Evolutionary conservation across 1,284 basidiomycete genomes (phyloP).

Genomic region (Trametes versicolor): DNA sequence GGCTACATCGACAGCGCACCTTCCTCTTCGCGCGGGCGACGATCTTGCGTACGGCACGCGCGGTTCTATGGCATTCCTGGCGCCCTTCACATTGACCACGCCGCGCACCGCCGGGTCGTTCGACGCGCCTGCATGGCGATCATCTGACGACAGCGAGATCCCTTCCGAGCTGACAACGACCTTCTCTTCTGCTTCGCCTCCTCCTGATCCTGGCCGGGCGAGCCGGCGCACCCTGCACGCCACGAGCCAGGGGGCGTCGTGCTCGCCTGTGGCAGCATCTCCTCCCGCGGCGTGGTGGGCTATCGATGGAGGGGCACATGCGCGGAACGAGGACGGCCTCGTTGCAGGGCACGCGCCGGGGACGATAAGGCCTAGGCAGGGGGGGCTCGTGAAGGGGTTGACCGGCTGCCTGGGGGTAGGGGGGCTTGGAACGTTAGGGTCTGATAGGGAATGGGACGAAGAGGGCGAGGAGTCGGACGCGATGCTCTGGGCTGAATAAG

Average conservation of each 20-base stretch:
- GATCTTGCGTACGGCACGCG: slow-evolving; percentile 23
- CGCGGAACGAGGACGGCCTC: slow-evolving; percentile 32
- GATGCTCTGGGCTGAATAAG: slow-evolving; percentile 15
- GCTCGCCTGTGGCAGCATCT: slow-evolving; percentile 5
- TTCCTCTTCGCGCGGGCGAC: slow-evolving; percentile 28
- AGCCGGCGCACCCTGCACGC: not conserved
- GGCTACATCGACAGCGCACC: slow-evolving; percentile 14
- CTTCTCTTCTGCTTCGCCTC: slow-evolving; percentile 3
- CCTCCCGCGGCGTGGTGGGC: slow-evolving; percentile 3
- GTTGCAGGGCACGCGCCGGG: slow-evolving; percentile 27
- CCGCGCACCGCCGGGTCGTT: not conserved
- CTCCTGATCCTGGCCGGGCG: slow-evolving; percentile 6
- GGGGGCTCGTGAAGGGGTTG: slow-evolving; percentile 8
- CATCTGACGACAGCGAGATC: slow-evolving; percentile 23
- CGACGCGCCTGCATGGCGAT: slow-evolving; percentile 9
- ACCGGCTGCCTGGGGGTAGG: slow-evolving; percentile 1
- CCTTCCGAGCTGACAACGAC: slow-evolving; percentile 2
- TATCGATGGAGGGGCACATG: slow-evolving; percentile 34
- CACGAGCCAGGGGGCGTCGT: too few species aligned
- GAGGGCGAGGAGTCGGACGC: slow-evolving; percentile 5
- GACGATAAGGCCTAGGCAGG: slow-evolving; percentile 27
- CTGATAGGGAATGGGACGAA: slow-evolving; percentile 17
- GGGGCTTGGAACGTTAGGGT: slow-evolving; percentile 9
- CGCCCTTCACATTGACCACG: slow-evolving; percentile 12
- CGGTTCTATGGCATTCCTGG: slow-evolving; percentile 15